phyloP scores from a whole-genome alignment of 352 stramenopile genomes.

The Phytophthora syringae region DNA sequence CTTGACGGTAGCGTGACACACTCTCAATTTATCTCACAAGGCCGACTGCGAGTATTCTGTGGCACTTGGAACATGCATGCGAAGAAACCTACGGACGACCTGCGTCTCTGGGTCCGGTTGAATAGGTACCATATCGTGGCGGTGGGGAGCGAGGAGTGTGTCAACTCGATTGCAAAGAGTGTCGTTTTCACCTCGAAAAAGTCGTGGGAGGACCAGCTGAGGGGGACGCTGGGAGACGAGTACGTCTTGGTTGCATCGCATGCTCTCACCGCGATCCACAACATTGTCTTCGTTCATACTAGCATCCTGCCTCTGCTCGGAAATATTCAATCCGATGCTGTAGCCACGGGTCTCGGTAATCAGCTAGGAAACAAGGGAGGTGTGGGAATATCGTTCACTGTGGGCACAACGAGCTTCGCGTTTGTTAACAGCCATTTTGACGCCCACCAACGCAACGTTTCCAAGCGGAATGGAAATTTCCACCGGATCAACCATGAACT shows the following conservation, averaged over 20 bases:
- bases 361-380: constrained; percentile 96
- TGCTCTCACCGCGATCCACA: constrained; percentile 93
- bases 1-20: constrained; percentile 42
- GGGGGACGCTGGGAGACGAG: constrained; percentile 63
- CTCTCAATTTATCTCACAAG: constrained; percentile 44
- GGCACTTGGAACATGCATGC: constrained; percentile 89
- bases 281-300: constrained; percentile 93
- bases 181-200: constrained; percentile 94
- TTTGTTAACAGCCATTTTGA: constrained; percentile 96
- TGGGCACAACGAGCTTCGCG: constrained; percentile 85
- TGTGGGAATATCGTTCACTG: constrained; percentile 89
- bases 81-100: constrained; percentile 65
- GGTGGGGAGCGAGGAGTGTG: constrained; percentile 94
- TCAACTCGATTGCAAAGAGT: constrained; percentile 91
- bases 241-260: constrained; percentile 93
- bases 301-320: constrained; percentile 83
- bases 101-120: constrained; percentile 73
- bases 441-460: constrained; percentile 89
- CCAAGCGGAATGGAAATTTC: constrained; percentile 93
- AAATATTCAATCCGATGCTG: constrained; percentile 89
- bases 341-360: constrained; percentile 94
- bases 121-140: constrained; percentile 90
- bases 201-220: constrained; percentile 79
- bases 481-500: constrained; percentile 85
- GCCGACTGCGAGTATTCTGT: constrained; percentile 76